A percentile compares a stretch with the other conserved stretches of the same genome.
Conservation (phyloP, 371 early-diverging fungal genomes). For the Batkoa obscura region DNA sequence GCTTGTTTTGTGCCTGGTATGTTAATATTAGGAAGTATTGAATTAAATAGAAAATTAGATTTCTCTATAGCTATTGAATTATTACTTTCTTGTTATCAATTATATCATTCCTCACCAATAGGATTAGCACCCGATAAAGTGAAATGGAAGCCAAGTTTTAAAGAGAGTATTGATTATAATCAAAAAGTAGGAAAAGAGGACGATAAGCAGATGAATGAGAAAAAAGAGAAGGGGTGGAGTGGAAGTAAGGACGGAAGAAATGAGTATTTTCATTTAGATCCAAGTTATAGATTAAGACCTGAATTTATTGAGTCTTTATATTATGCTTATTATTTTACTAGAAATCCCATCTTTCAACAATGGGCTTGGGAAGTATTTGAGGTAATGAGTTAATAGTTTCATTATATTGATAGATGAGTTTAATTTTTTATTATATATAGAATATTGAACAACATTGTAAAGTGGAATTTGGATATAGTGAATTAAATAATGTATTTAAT, state of each 20-base stretch:
- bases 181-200: not conserved
- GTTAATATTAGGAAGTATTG: not conserved
- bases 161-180: not conserved
- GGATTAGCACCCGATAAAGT: constrained; percentile 34
- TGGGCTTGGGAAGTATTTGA: constrained; percentile 29
- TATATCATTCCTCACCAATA: constrained; percentile 13
- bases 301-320: constrained; percentile 66
- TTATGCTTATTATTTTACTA: constrained; percentile 50
- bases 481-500: constrained; percentile 30
- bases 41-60: not conserved
- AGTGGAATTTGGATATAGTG: constrained; percentile 32
- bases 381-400: constrained; percentile 21
- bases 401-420: too few species aligned
- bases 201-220: too few species aligned
- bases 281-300: not conserved
- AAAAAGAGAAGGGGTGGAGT: too few species aligned
- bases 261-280: too few species aligned
- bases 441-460: constrained; percentile 42
- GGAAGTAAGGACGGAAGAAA: too few species aligned
- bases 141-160: not conserved
- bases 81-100: not conserved
- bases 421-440: too few species aligned
- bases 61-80: not conserved
- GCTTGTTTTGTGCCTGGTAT: constrained; percentile 4
- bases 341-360: constrained; percentile 47